Conservation (phyloP, 2,329 filamentous ascomycete species). For the Fusarium equiseti region DNA sequence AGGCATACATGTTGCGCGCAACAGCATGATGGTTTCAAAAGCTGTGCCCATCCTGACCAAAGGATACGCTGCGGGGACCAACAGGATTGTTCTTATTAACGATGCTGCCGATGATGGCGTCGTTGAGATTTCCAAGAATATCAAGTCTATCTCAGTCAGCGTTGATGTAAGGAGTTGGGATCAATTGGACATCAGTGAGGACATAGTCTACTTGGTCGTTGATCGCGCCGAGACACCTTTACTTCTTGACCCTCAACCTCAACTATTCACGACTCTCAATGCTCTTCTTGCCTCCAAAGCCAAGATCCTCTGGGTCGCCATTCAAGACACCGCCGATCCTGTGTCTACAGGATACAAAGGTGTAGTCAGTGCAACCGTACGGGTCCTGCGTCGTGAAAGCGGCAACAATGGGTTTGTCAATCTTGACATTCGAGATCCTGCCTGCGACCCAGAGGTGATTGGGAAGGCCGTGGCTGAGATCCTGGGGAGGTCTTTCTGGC, state of each 20-base stretch:
- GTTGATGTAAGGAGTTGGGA: not conserved
- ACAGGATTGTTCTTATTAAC: not conserved
- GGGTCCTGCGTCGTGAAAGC: conserved; percentile 14
- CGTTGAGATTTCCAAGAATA: not conserved
- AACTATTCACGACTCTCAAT: conserved; percentile 3
- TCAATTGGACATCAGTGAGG: not conserved
- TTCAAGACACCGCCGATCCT: not conserved
- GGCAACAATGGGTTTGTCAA: conserved; percentile 2
- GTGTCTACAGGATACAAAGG: conserved; percentile 7
- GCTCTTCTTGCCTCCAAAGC: conserved; percentile 1
- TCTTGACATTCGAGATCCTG: conserved; percentile 1
- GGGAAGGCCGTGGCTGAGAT: not conserved
- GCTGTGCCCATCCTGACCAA: not conserved
- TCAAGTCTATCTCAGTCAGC: not conserved
- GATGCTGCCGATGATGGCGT: not conserved
- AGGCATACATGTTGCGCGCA: conserved; percentile 7
- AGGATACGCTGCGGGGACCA: not conserved
- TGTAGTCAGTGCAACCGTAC: not conserved
- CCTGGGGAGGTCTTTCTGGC: not conserved
- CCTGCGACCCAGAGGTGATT: rapidly evolving
- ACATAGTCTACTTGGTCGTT: not conserved
- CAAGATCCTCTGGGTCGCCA: not conserved
- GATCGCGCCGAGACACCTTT: conserved; percentile 2
- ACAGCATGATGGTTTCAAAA: conserved; percentile 21
- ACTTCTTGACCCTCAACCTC: conserved; percentile 7